These are phyloP conservation scores for Dactylonectria estremocensis DNA, from an alignment of 2,329 filamentous ascomycete species.

Conservation along the genomic window DNA sequence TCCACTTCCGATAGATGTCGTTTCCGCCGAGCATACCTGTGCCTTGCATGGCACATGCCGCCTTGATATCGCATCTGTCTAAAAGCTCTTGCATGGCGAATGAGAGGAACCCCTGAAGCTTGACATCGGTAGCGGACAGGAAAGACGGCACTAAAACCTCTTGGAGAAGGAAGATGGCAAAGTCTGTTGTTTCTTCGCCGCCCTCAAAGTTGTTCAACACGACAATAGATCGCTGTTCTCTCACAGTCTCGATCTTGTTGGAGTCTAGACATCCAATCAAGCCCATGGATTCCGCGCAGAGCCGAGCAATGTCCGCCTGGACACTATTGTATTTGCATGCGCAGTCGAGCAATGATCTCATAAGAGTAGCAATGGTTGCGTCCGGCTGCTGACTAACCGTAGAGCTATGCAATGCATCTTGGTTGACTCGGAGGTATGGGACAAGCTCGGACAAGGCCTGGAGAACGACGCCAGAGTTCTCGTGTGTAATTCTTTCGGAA, in stretches of 20 bases:
- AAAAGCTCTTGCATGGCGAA: conserved; percentile 96
- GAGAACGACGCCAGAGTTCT: conserved; percentile 88
- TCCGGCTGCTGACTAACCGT: conserved; percentile 89
- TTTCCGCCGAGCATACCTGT: conserved; percentile 63
- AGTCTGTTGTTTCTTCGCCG: conserved; percentile 84
- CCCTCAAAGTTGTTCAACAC: conserved; percentile 89
- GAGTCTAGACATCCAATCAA: conserved; percentile 93
- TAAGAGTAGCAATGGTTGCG: conserved; percentile 77
- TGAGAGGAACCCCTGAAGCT: conserved; percentile 90
- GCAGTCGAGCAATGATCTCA: conserved; percentile 87
- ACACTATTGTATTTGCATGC: conserved; percentile 83
- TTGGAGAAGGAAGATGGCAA: conserved; percentile 87
- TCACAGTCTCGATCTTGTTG: conserved; percentile 85
- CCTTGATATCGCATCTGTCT: conserved; percentile 80
- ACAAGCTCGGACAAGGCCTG: conserved; percentile 86
- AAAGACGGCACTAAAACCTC: conserved; percentile 93
- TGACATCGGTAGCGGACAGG: conserved; percentile 88
- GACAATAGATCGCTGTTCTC: conserved; percentile 86
- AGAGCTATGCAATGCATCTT: conserved; percentile 84
- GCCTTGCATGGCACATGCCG: conserved; percentile 63
- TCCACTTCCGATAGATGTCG: conserved; percentile 81
- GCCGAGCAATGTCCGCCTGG: conserved; percentile 76
- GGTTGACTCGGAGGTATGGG: conserved; percentile 79
- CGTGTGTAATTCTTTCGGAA: conserved; percentile 81
- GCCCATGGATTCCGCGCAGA: conserved; percentile 88